Percentiles rank a stretch among this genome's conserved stretches.
Evolutionary conservation across 2,329 filamentous ascomycete species (phyloP).

Genomic region (Colletotrichum siamense): DNA sequence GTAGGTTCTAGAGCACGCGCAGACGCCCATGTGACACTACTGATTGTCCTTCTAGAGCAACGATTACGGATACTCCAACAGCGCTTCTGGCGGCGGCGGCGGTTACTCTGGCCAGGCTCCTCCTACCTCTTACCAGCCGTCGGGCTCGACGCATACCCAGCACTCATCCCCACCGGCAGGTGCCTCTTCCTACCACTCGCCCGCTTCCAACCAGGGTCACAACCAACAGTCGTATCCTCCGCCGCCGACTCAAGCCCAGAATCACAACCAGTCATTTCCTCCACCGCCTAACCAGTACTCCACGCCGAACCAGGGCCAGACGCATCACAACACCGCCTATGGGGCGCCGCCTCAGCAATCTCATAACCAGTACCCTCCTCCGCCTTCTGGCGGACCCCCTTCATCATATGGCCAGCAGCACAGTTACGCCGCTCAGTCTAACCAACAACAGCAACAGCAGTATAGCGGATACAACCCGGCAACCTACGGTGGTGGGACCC

Average conservation of each 20-base stretch:
- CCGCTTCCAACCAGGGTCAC: constrained; percentile 27
- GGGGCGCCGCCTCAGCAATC: constrained; percentile 20
- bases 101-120: constrained; percentile 70
- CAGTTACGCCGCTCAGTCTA: constrained; percentile 22
- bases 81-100: constrained; percentile 36
- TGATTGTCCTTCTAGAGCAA: constrained; percentile 46
- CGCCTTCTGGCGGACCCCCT: constrained; percentile 13
- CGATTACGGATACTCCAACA: constrained; percentile 68
- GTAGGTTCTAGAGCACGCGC: constrained; percentile 32
- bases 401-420: constrained; percentile 18
- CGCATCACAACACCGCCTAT: constrained; percentile 22
- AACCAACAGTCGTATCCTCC: constrained; percentile 24
- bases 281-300: constrained; percentile 23
- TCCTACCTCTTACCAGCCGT: constrained; percentile 62
- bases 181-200: constrained; percentile 32
- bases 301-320: constrained; percentile 20
- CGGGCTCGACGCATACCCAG: constrained; percentile 27
- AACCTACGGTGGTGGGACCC: constrained; percentile 31
- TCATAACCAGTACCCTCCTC: constrained; percentile 24
- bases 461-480: constrained; percentile 33
- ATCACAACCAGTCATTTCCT: constrained; percentile 18
- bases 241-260: constrained; percentile 19
- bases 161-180: constrained; percentile 32
- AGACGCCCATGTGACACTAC: neutral
- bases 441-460: constrained; percentile 23